These are phyloP conservation scores for Colletotrichum navitas DNA, from an alignment of 2,329 filamentous ascomycete species.

Conservation along the genomic window DNA sequence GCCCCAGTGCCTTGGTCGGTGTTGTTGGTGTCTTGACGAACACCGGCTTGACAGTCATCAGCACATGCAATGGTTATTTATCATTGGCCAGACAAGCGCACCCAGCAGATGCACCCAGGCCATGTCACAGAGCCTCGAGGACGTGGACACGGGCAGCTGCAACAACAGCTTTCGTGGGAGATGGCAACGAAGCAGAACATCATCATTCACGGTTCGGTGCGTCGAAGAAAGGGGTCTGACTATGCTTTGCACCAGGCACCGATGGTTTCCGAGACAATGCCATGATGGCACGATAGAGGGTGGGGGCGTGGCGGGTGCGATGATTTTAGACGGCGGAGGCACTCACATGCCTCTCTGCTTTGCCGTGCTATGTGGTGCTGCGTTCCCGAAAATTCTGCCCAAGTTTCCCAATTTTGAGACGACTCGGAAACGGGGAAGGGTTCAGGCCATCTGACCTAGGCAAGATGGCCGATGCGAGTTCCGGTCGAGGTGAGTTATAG, in stretches of 20 bases:
- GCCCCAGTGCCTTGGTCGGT: not conserved
- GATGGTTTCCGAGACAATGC: conserved; percentile 2
- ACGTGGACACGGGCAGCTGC: not conserved
- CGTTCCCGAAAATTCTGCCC: not conserved
- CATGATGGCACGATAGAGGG: not conserved
- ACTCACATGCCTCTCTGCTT: not conserved
- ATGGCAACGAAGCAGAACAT: conserved; percentile 10
- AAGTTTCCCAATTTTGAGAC: not conserved
- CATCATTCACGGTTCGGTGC: conserved; percentile 7
- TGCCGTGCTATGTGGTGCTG: conserved; percentile 3
- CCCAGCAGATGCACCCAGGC: not conserved
- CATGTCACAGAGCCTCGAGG: conserved; percentile 3
- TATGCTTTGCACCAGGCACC: not conserved
- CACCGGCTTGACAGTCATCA: not conserved
- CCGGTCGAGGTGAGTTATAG: conserved; percentile 9
- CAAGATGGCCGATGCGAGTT: conserved; percentile 38
- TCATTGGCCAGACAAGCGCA: not conserved
- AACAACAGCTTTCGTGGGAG: not conserved
- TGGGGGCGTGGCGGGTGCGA: not conserved
- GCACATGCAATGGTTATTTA: not conserved
- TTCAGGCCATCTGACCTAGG: conserved; percentile 4
- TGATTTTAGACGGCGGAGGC: conserved; percentile 12
- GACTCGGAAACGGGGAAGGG: not conserved
- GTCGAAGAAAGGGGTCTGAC: not conserved
- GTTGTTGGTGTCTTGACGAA: not conserved